phyloP scores from a whole-genome alignment of 352 stramenopile genomes.

The Phytophthora ramorum region DNA sequence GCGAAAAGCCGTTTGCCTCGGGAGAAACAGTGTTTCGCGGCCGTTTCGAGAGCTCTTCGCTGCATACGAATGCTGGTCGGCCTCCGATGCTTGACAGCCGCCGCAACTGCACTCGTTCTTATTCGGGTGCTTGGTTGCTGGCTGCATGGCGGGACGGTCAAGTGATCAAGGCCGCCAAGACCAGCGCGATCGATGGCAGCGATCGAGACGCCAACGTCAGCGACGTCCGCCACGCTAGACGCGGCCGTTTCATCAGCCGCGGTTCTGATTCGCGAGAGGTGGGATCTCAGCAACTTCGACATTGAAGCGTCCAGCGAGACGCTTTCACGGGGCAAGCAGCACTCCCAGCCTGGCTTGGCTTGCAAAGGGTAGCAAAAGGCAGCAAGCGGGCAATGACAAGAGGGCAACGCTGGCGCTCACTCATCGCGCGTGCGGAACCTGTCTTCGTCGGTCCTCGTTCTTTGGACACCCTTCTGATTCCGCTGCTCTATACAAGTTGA shows the following conservation, averaged over 20 bases:
- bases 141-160: too few species aligned
- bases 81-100: constrained; percentile 1
- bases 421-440: neutral
- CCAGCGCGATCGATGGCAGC: too few species aligned
- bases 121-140: neutral
- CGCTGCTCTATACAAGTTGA: constrained; percentile 12
- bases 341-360: neutral
- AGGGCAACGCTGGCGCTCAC: neutral
- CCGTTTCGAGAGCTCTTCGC: constrained; percentile 23
- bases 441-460: neutral
- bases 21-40: neutral
- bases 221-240: neutral
- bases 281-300: constrained; percentile 7
- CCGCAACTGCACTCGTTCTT: neutral
- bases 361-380: too few species aligned
- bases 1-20: neutral
- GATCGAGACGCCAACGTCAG: too few species aligned
- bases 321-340: neutral
- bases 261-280: constrained; percentile 10
- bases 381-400: neutral
- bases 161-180: too few species aligned
- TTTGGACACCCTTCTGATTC: constrained; percentile 4
- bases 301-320: constrained; percentile 3
- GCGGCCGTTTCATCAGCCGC: constrained; percentile 21
- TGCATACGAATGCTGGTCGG: constrained; percentile 20